Evolutionary conservation across 257 asterid species (phyloP).

Genomic region (Solanum rostratum): DNA sequence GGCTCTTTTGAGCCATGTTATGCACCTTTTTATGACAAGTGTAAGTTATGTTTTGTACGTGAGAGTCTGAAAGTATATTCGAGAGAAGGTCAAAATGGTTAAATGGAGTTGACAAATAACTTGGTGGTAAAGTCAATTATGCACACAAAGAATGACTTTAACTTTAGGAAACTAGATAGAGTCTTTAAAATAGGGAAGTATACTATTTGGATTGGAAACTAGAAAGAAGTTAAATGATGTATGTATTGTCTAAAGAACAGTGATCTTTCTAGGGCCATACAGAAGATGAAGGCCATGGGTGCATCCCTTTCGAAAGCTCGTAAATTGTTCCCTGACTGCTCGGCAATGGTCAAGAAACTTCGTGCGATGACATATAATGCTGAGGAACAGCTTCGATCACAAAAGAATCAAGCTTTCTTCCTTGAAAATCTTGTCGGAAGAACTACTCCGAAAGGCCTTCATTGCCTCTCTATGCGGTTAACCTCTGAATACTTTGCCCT

Average conservation of each 20-base stretch:
- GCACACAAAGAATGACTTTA: background rate
- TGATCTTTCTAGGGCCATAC: background rate
- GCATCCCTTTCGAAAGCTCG: constrained; percentile 40
- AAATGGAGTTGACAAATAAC: background rate
- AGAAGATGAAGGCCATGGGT: constrained; percentile 44
- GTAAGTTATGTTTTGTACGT: background rate
- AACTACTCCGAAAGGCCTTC: constrained; percentile 58
- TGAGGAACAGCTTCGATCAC: constrained; percentile 53
- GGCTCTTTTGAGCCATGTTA: background rate
- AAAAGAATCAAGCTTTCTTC: constrained; percentile 48
- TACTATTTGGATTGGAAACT: background rate
- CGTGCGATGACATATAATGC: constrained; percentile 59
- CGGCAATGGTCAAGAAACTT: constrained; percentile 46
- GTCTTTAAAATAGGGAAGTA: background rate
- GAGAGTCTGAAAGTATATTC: background rate
- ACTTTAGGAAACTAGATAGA: background rate
- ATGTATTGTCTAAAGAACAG: background rate
- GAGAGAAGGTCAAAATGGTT: background rate
- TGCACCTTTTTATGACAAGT: background rate
- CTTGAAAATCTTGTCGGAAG: constrained; percentile 42
- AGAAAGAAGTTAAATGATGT: background rate
- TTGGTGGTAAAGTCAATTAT: background rate
- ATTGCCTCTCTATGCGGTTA: constrained; percentile 53
- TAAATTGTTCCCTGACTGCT: constrained; percentile 45
- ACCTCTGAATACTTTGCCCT: constrained; percentile 35